Conservation (phyloP, 108 stramenopile genomes). For the Skeletonema marinoi region DNA sequence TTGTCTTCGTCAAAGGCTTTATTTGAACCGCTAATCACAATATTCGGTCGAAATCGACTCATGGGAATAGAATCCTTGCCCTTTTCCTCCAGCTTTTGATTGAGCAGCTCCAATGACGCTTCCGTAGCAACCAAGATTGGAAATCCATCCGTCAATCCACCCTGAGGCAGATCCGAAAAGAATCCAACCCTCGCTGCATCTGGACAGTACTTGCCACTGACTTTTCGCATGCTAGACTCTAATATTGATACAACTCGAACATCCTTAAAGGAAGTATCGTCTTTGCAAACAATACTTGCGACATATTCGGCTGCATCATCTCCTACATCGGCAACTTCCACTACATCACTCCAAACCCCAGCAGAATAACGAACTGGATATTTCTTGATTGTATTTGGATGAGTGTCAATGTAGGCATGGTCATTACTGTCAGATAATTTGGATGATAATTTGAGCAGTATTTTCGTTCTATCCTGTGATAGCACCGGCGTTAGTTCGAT, state of each 20-base stretch:
- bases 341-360: conserved; percentile 69
- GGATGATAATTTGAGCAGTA: conserved; percentile 12
- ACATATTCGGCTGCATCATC: conserved; percentile 76
- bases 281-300: conserved; percentile 37
- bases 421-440: background rate
- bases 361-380: conserved; percentile 39
- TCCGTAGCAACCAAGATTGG: conserved; percentile 78
- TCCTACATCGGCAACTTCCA: conserved; percentile 73
- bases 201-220: conserved; percentile 55
- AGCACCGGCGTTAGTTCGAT: conserved; percentile 17
- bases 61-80: conserved; percentile 64
- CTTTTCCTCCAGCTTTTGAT: conserved; percentile 53
- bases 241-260: conserved; percentile 62
- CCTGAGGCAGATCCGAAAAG: conserved; percentile 46
- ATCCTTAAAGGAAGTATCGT: conserved; percentile 38
- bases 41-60: conserved; percentile 86
- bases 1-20: conserved; percentile 85
- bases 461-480: background rate
- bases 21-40: conserved; percentile 59
- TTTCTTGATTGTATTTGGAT: conserved; percentile 6
- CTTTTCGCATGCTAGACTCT: conserved; percentile 27
- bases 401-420: conserved; percentile 13
- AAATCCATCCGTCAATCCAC: conserved; percentile 81
- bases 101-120: conserved; percentile 73
- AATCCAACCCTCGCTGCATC: conserved; percentile 45